Evolutionary conservation across 2,329 filamentous ascomycete species (phyloP), one percentile per base, ranked within the genome.

Genomic region (Cytospora mali): DNA sequence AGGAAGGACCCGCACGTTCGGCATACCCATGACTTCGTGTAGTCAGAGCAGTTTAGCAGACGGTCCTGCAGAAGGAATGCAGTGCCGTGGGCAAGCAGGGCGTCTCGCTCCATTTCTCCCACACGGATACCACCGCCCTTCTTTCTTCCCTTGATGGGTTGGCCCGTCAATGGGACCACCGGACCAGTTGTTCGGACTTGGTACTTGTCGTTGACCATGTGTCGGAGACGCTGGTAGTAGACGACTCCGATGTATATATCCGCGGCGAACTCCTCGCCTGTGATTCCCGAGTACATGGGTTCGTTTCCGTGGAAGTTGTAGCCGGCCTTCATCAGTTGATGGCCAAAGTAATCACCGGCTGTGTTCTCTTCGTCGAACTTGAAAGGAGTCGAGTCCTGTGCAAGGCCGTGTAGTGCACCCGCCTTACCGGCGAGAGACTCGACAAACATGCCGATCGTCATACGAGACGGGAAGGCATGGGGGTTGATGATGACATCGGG

Each of bases 171-270:
- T 27, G 89, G 86, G 61, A 95, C 95, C 50, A 97, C 90, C 1
- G 93, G 93, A 61, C 95, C 95, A 0, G 95, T 98, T 3, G 95
- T 98, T 76, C 95, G 88, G 61, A 98, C 95, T 77, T 99, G 95
- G 83, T 91, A 99, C 79, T 99, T 99, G 78, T 99, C 95, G 84
- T 97, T 98, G 62, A 99, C 95, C 95, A 99, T 99, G 88, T 99
- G 95, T 75, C 95, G 85, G 65, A 99, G 84, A 76, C 95, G 89
- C 79, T 99, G 95, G 82, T 99, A 99, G 83, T 98, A 98, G 65
- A 99, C 95, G 13, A 97, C 88, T 53, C 95, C 95, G 64, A 98
- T 87, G 79, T 96, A 99, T 72, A 99, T 98, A 74, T 99, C 95
- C 7, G 93, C 94, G 23, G 88, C 88, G 48, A 99, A 88, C 76